phyloP scores from a whole-genome alignment of 129 eudicot species.

The Artemisia argyi region DNA sequence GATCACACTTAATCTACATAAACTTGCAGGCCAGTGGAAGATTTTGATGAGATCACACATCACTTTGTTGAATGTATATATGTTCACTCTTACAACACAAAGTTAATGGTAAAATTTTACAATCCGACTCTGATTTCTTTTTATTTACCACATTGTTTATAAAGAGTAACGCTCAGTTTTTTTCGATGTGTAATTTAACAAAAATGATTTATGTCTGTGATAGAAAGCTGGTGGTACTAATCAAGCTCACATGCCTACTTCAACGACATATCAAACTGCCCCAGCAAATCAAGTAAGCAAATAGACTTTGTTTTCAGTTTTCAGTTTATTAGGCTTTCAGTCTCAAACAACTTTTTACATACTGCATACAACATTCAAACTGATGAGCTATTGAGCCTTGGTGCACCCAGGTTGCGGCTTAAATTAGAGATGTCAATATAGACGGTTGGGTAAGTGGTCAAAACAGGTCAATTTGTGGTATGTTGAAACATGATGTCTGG shows the following conservation, averaged over 20 bases:
- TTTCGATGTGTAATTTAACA: not conserved
- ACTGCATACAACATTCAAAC: not conserved
- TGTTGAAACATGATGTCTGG: no score
- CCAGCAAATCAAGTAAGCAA: constrained; percentile 62
- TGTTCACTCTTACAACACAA: constrained; percentile 62
- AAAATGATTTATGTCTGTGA: constrained; percentile 19
- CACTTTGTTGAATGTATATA: constrained; percentile 78
- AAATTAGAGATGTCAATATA: not conserved
- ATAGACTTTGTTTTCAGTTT: constrained; percentile 4
- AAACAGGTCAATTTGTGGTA: no score
- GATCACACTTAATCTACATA: constrained; percentile 8
- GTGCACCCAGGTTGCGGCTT: not conserved
- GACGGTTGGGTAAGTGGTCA: no score
- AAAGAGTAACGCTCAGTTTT: constrained; percentile 5
- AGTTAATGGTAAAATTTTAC: constrained; percentile 44
- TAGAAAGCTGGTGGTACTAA: constrained; percentile 42
- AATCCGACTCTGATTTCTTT: constrained; percentile 8
- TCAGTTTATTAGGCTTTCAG: not conserved
- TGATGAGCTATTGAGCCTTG: not conserved
- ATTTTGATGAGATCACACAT: constrained; percentile 72
- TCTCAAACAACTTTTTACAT: not conserved
- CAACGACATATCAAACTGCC: constrained; percentile 44
- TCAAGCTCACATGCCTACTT: constrained; percentile 33
- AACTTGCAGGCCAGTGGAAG: constrained; percentile 69
- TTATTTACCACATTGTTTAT: not conserved